Base-by-base conservation (phyloP, 371 early-diverging fungal genomes). In the Parasitella parasitica region DNA sequence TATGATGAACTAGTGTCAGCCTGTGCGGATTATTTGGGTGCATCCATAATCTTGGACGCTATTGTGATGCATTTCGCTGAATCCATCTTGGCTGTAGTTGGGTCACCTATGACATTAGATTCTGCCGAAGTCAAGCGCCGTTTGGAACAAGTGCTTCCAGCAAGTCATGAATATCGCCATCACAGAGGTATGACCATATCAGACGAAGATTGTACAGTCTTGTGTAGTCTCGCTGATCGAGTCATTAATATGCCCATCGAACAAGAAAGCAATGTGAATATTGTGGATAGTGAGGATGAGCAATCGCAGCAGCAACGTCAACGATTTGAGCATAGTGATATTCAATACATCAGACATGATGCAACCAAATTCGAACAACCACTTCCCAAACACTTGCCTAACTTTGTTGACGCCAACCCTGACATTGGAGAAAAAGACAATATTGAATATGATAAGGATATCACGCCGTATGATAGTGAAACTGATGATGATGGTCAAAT, bases 401-500 rank as follows among this genome's bases (percentile, higher is more conserved):
- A 20, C 34, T 60, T 63, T 60, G 26, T 59, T 7, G 60, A 63
- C 20, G 36, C 37, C 15, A 49, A 63, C 38, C 22, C 28, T 20
- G 56, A 56, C 11, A 11, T 53, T 15, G 41, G 41, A 6, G 41
- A 41, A 8, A 41, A 3, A 6, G 36, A 22, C 2, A 22, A 28
- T 20, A 8, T 34, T 16, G 55, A 55, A 38, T 67, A 67, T 41
- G 68, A 67, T 39, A 9, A 27, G 6, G 63, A 67, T 35, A 20
- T 68, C 28, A 68, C 69, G 12, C 69, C 69, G 0, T 68, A 56
- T 30, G 69, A 63, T 20, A 68, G 69, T 38, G 69, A 68, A 36
- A 18, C 20, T 18, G 41, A 41, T 20, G 30, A 15, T 2, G 64
- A 68, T 41, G 60, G 55, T 36, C 59, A 49, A 7, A 37, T 54